Percentiles rank a stretch among this genome's conserved stretches.
Conservation (phyloP, 106 monocot genomes). For the Dioscorea zingiberensis region DNA sequence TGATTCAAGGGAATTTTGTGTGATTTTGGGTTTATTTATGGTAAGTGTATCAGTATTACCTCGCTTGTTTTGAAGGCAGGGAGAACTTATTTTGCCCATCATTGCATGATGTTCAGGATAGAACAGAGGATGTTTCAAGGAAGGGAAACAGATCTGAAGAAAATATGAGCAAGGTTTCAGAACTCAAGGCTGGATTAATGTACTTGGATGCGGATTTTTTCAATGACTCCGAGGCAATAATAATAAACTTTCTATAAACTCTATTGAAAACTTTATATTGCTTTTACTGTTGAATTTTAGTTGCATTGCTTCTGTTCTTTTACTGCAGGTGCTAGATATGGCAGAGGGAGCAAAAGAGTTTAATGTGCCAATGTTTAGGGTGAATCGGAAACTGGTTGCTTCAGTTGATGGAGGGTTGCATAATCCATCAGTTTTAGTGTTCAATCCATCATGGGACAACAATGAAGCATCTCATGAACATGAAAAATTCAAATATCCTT, state of each 20-base stretch:
- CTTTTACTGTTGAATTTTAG: not conserved
- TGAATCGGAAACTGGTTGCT: conserved; percentile 65
- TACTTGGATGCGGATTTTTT: conserved; percentile 71
- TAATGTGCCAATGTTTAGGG: conserved; percentile 58
- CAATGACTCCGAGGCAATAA: conserved; percentile 69
- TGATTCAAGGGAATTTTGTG: conserved; percentile 22
- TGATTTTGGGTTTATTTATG: too few species aligned
- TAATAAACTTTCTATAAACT: too few species aligned
- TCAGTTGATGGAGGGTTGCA: conserved; percentile 69
- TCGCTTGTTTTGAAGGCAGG: conserved; percentile 62
- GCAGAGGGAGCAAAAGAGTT: conserved; percentile 62
- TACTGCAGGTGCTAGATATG: conserved; percentile 69
- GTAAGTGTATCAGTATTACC: too few species aligned
- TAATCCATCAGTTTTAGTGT: conserved; percentile 82
- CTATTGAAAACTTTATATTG: too few species aligned
- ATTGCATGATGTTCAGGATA: conserved; percentile 29
- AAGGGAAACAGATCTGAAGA: conserved; percentile 16
- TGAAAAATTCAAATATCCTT: conserved; percentile 62
- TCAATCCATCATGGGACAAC: conserved; percentile 63
- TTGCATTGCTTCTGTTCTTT: not conserved
- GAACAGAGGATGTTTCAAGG: conserved; percentile 8
- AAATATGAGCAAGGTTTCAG: conserved; percentile 14
- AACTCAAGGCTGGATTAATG: conserved; percentile 45
- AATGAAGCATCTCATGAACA: conserved; percentile 13
- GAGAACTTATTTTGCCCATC: not conserved